Evolutionary conservation across 2,329 filamentous ascomycete species (phyloP).

Genomic region (Phialophora verrucosa): DNA sequence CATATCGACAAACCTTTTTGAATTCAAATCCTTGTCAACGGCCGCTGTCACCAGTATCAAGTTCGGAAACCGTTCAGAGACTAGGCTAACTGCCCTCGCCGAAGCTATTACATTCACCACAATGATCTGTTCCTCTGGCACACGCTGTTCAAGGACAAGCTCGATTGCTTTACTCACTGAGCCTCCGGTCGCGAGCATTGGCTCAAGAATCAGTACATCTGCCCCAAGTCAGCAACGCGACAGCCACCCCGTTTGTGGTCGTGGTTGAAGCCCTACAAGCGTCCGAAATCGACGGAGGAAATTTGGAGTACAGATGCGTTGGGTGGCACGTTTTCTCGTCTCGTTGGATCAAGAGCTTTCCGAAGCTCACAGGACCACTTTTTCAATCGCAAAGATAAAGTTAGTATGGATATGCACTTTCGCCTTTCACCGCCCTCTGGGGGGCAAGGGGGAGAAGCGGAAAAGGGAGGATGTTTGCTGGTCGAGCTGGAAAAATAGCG

Average conservation of each 20-base stretch:
- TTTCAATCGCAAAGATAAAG: not conserved
- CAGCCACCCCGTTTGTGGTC: not conserved
- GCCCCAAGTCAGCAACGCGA: constrained; percentile 6
- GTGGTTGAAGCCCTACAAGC: constrained; percentile 30
- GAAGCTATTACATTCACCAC: constrained; percentile 20
- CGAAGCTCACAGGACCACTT: constrained; percentile 43
- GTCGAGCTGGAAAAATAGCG: too few relatives aligned
- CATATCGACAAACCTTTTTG: constrained; percentile 11
- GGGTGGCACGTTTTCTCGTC: constrained; percentile 44
- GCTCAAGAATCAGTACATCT: constrained; percentile 21
- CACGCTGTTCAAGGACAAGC: constrained; percentile 11
- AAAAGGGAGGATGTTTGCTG: too few relatives aligned
- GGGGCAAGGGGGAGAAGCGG: too few relatives aligned
- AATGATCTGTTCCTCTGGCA: constrained; percentile 17
- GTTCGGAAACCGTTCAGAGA: constrained; percentile 17
- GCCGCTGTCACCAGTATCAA: constrained; percentile 21
- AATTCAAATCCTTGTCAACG: constrained; percentile 16
- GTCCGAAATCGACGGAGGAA: constrained; percentile 39
- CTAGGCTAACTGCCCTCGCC: not conserved
- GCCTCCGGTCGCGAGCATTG: constrained; percentile 25
- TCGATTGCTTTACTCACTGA: constrained; percentile 23
- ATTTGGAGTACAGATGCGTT: constrained; percentile 43
- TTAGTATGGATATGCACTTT: not conserved
- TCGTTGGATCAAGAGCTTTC: constrained; percentile 45
- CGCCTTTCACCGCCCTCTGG: too few relatives aligned